Evolutionary conservation across 2,329 filamentous ascomycete genomes (phyloP).

Genomic region (Diplocarpon mali): DNA sequence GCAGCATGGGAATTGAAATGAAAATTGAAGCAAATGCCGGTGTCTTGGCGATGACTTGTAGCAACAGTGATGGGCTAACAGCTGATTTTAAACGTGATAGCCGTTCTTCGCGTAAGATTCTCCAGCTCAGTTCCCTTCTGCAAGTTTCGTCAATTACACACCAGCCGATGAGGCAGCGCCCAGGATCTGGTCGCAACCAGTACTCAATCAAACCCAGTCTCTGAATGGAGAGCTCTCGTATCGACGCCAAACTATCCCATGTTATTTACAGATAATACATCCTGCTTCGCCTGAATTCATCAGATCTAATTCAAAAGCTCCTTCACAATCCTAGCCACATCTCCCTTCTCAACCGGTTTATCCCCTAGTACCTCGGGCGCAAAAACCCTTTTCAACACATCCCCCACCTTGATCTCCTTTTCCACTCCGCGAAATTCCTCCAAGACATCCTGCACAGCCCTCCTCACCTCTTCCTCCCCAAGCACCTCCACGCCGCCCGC

Average conservation of each 20-base stretch:
- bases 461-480: slow-evolving; percentile 45
- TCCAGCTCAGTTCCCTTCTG: too few relatives aligned
- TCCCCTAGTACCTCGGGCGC: slow-evolving; percentile 45
- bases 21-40: slow-evolving; percentile 14
- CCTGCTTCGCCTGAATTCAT: background rate
- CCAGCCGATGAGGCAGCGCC: too few relatives aligned
- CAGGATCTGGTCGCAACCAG: background rate
- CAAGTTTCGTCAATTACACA: too few relatives aligned
- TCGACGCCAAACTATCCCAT: background rate
- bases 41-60: background rate
- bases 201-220: background rate
- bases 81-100: too few relatives aligned
- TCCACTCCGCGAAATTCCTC: slow-evolving; percentile 35
- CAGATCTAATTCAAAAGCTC: slow-evolving; percentile 28
- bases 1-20: slow-evolving; percentile 25
- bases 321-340: slow-evolving; percentile 51
- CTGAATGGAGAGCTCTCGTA: background rate
- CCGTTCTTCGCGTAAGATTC: too few relatives aligned
- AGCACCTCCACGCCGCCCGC: slow-evolving; percentile 45
- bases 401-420: slow-evolving; percentile 42
- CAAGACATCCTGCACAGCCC: slow-evolving; percentile 40
- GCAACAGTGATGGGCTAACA: too few relatives aligned
- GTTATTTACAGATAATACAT: background rate
- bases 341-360: slow-evolving; percentile 51
- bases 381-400: slow-evolving; percentile 52